Base-by-base conservation (phyloP, 2,329 filamentous ascomycete genomes). In the Trichophyton benhamiae region DNA sequence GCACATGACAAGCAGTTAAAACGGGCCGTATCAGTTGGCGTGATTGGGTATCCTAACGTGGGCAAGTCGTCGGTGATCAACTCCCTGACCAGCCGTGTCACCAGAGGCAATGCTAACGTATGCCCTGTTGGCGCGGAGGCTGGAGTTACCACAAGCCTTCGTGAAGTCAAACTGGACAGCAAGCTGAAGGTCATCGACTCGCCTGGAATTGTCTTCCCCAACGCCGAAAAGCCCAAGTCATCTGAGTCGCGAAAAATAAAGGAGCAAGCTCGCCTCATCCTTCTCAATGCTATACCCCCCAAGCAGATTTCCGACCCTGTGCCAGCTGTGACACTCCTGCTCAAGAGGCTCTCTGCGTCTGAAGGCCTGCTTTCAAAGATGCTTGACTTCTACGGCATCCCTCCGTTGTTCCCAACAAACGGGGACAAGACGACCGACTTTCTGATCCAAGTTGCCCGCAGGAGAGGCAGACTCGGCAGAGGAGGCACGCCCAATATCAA, bases 11-110 rank as follows among this genome's bases (percentile, higher is more conserved):
- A 88, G 68, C 87, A 95, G 72, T 79, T 96, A 67, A 95, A 95
- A 80, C 87, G 91, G 61, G 87, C 91, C 60, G 85, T 95, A 68
- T 91, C 89, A 20, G 91, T 96, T 63, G 91, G 91, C 66, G 89
- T 96, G 64, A 95, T 96, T 68, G 91, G 91, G 30, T 96, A 96
- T 74, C 91, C 91, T 68, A 96, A 96, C 72, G 91, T 96, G 63
- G 91, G 91, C 72, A 96, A 96, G 79, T 95, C 90, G 30, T 96
- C 91, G 58, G 90, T 96, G 69, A 96, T 96, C 81, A 96, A 96
- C 74, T 89, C 91, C 15, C 84, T 96, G 61, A 87, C 90, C 20
- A 85, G 88, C 42, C 84, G 89, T 42, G 79, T 96, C 67, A 85
- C 83, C 69, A 79, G 80, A 66, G 83, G 83, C 42, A 77, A 77